Base-by-base conservation (phyloP, 2,329 filamentous ascomycete genomes). In the Trichophyton schoenleinii region DNA sequence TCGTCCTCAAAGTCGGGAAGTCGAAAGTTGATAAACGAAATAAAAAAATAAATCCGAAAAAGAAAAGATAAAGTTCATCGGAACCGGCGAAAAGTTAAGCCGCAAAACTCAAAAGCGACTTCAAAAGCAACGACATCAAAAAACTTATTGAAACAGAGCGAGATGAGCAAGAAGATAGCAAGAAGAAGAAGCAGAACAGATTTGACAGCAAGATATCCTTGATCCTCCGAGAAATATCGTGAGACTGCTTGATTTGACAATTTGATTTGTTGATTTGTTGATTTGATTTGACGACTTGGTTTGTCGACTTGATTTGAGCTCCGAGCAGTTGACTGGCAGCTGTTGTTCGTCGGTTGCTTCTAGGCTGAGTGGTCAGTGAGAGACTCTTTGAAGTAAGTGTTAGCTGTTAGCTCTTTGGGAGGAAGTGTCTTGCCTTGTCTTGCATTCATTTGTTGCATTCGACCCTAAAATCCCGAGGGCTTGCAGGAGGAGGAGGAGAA, bases 31-130 rank as follows among this genome's bases (percentile, higher is more conserved):
- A 49, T 25, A 48, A 49, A 49, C 13, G 49, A 60, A 42, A 9
- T 48, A 13, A 49, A 60, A 36, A 60, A 60, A 44, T 36, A 31
- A 13, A 36, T 38, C n/a, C 13, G 20, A 28, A 22, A 59, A 48
- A 42, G 22, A 60, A 48, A 20, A 9, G 22, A 25, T 44, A 62
- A 60, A 49, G 48, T 61, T 57, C 46, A 44, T 31, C 58, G 22
- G 61, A 36, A 42, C n/a, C 58, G 57, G 58, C 41, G 25, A 55
- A 60, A 22, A 48, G 49, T 44, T 28, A 3, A n/a, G 61, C 60
- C 60, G 60, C 59, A 44, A 25, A 60, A 38, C 49, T 60, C 52
- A 60, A 59, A 57, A 63, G 34, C 7, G 34, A 63, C 9, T 28
- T 9, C 8, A 25, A 52, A 11, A 53, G 28, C n/a, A 55, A 34